Evolutionary conservation across 2,329 filamentous ascomycete species (phyloP).

Genomic region (Paecilomyces variotii): DNA sequence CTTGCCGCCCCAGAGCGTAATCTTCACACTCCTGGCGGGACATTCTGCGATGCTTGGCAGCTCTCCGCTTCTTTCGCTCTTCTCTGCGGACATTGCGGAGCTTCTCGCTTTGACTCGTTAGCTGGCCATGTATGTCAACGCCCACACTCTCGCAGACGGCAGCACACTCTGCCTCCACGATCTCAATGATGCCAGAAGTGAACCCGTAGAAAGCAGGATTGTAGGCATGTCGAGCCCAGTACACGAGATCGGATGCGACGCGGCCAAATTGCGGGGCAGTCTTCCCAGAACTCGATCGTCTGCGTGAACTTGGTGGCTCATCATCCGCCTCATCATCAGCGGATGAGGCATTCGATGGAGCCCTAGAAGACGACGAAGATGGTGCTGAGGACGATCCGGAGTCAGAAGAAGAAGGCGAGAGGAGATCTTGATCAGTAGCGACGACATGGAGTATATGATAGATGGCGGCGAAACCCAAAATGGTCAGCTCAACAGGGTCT

Average conservation of each 20-base stretch:
- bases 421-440: slow-evolving; percentile 32
- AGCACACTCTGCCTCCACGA: slow-evolving; percentile 32
- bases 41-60: slow-evolving; percentile 9
- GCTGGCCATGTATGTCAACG: slow-evolving; percentile 21
- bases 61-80: slow-evolving; percentile 12
- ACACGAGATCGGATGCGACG: slow-evolving; percentile 33
- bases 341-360: slow-evolving; percentile 10
- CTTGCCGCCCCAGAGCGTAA: background rate
- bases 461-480: slow-evolving; percentile 34
- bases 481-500: slow-evolving; percentile 35
- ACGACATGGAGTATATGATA: slow-evolving; percentile 35
- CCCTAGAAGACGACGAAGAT: slow-evolving; percentile 10
- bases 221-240: slow-evolving; percentile 38
- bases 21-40: slow-evolving; percentile 9
- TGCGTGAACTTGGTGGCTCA: background rate
- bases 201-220: slow-evolving; percentile 37
- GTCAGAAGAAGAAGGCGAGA: slow-evolving; percentile 21
- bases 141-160: slow-evolving; percentile 27
- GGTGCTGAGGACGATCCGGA: slow-evolving; percentile 19
- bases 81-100: slow-evolving; percentile 13
- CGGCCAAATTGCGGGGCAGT: slow-evolving; percentile 28
- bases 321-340: slow-evolving; percentile 20
- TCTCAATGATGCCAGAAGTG: slow-evolving; percentile 26
- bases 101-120: slow-evolving; percentile 14
- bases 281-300: slow-evolving; percentile 11